Evolutionary conservation across 2,329 filamentous ascomycete species (phyloP).

Genomic region (Fusarium goolgardi): DNA sequence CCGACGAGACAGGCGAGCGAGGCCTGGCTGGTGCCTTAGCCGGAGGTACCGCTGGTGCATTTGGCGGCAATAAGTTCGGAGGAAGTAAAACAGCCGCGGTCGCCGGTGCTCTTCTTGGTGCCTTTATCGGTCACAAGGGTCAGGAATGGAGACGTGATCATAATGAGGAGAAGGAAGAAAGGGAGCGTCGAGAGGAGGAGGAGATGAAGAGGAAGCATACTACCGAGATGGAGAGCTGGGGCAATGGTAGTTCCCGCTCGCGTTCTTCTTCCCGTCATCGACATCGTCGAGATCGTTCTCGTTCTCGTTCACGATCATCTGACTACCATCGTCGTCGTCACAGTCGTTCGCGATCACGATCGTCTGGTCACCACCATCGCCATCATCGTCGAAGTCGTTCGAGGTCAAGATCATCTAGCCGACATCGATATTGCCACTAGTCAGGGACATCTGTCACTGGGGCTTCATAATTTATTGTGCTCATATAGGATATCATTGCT

Average conservation of each 20-base stretch:
- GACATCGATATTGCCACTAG: neutral
- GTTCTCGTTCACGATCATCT: neutral
- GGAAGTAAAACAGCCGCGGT: neutral
- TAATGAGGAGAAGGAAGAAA: slow-evolving; percentile 3
- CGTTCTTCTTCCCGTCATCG: neutral
- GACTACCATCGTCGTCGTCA: neutral
- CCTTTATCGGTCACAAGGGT: neutral
- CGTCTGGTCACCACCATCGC: neutral
- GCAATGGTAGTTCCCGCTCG: neutral
- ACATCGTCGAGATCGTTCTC: neutral
- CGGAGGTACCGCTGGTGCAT: slow-evolving; percentile 1
- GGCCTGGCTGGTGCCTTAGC: neutral
- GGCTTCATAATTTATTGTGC: neutral
- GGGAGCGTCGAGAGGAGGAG: neutral
- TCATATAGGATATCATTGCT: neutral
- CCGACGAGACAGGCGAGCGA: neutral
- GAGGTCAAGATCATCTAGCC: slow-evolving; percentile 1
- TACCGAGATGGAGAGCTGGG: neutral
- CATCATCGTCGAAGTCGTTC: neutral
- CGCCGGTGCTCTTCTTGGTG: neutral
- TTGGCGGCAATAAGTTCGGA: slow-evolving; percentile 1
- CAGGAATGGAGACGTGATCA: slow-evolving; percentile 2
- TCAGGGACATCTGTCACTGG: neutral
- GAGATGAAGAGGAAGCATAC: neutral
- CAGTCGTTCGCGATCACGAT: neutral